A percentile compares a stretch with the other conserved stretches of the same genome.
These are phyloP conservation scores for Calonectria multiphialidica DNA, from an alignment of 2,329 filamentous ascomycete genomes.

Conservation along the genomic window DNA sequence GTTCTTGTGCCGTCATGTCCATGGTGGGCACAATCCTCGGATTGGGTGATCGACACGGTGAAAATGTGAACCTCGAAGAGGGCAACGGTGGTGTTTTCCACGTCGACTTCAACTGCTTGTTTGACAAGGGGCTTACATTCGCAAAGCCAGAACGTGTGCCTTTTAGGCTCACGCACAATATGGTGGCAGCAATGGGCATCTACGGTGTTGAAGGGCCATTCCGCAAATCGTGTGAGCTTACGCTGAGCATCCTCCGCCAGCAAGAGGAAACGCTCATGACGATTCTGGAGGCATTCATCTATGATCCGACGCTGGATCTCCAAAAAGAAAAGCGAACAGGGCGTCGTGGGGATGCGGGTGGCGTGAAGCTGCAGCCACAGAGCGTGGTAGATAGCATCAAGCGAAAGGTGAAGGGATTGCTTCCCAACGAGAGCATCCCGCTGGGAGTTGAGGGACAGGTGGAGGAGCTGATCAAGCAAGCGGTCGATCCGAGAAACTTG, in stretches of 20 bases:
- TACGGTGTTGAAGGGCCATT: conserved; percentile 96
- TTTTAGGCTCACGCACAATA: conserved; percentile 97
- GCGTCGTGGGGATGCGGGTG: conserved; percentile 52
- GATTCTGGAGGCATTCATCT: conserved; percentile 95
- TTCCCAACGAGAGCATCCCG: conserved; percentile 90
- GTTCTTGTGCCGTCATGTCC: conserved; percentile 98
- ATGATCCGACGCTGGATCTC: conserved; percentile 96
- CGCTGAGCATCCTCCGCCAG: conserved; percentile 84
- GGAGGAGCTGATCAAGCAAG: conserved; percentile 92
- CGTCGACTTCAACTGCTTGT: conserved; percentile 99
- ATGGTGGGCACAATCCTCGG: conserved; percentile 97
- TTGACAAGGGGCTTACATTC: conserved; percentile 97
- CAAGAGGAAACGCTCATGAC: conserved; percentile 98
- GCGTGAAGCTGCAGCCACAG: conserved; percentile 66
- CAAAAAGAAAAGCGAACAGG: conserved; percentile 72
- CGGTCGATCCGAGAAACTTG: conserved; percentile 83
- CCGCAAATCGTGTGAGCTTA: conserved; percentile 89
- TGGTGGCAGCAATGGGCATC: conserved; percentile 96
- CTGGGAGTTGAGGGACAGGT: conserved; percentile 97
- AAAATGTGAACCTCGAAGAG: conserved; percentile 96
- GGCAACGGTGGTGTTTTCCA: conserved; percentile 94
- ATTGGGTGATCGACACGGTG: conserved; percentile 93
- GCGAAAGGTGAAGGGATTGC: conserved; percentile 85
- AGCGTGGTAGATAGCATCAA: conserved; percentile 92
- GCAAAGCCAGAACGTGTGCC: conserved; percentile 94